A percentile compares a stretch with the other conserved stretches of the same genome.
These are phyloP conservation scores for Nakazawaea holstii DNA, from an alignment of 805 yeast species.

Conservation along the genomic window DNA sequence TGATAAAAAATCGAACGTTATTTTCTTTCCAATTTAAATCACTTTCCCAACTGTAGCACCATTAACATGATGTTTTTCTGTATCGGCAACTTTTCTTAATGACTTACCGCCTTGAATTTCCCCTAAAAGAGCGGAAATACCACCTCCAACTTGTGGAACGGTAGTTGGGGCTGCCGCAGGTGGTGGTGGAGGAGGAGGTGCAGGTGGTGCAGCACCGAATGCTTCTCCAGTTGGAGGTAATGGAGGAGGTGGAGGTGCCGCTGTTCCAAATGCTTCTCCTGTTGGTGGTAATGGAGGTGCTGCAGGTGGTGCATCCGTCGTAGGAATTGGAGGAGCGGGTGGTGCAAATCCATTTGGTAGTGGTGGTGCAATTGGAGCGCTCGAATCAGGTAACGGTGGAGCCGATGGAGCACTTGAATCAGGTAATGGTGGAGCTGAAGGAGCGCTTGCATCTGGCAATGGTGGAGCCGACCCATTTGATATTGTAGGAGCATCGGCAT, in stretches of 20 bases:
- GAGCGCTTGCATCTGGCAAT: constrained; percentile 15
- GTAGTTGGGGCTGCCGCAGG: constrained; percentile 24
- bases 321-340: no score
- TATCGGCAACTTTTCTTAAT: constrained; percentile 45
- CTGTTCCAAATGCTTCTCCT: constrained; percentile 16
- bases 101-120: constrained; percentile 50
- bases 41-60: constrained; percentile 49
- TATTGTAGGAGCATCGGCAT: constrained; percentile 17
- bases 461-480: constrained; percentile 13
- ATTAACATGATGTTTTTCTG: constrained; percentile 39
- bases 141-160: constrained; percentile 12
- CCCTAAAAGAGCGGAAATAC: constrained; percentile 46
- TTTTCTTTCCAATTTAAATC: constrained; percentile 17
- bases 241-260: constrained; percentile 28
- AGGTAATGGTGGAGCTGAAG: constrained; percentile 25
- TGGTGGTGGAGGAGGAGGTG: constrained; percentile 23
- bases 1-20: no score
- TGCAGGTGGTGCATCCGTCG: no score
- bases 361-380: no score
- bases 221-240: constrained; percentile 20
- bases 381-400: no score
- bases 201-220: constrained; percentile 23
- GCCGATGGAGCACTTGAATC: constrained; percentile 27
- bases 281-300: constrained; percentile 34
- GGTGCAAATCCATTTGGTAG: constrained; percentile 22